Evolutionary conservation across 257 asterid species (phyloP).

Genomic region (Solanum tarapatanum): DNA sequence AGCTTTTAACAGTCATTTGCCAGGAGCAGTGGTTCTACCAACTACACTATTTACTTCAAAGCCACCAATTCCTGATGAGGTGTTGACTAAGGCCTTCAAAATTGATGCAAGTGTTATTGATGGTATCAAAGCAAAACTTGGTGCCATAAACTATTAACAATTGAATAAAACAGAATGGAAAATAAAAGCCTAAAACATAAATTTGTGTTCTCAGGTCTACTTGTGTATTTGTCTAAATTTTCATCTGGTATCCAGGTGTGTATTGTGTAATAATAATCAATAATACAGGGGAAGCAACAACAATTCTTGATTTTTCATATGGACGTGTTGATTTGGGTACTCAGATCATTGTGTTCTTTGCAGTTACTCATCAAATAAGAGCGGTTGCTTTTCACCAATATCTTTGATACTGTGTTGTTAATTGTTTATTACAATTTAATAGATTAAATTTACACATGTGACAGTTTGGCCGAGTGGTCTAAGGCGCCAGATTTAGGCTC

Average conservation of each 20-base stretch:
- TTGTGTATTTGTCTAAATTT: neutral
- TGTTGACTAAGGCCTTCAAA: constrained; percentile 39
- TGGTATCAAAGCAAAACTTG: constrained; percentile 35
- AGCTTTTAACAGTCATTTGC: constrained; percentile 58
- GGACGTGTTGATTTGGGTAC: neutral
- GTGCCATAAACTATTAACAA: neutral
- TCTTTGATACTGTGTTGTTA: neutral
- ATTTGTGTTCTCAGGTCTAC: neutral
- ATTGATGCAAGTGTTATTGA: constrained; percentile 24
- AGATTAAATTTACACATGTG: neutral
- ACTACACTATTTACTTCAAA: constrained; percentile 30
- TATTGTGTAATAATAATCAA: neutral
- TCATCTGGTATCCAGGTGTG: neutral
- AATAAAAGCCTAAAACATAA: neutral
- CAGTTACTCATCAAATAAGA: neutral
- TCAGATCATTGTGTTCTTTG: neutral
- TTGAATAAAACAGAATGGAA: neutral
- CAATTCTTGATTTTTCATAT: neutral
- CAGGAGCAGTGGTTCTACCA: constrained; percentile 19
- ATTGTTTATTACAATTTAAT: fast-evolving
- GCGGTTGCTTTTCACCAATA: neutral
- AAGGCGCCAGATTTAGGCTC: constrained; percentile 99
- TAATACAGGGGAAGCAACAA: neutral
- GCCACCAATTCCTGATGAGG: constrained; percentile 43
- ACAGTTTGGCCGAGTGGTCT: constrained; percentile 99